Evolutionary conservation across 78 protist genomes (phyloP), one percentile per base, ranked within the genome.

Genomic region (Goniomonas avonlea): DNA sequence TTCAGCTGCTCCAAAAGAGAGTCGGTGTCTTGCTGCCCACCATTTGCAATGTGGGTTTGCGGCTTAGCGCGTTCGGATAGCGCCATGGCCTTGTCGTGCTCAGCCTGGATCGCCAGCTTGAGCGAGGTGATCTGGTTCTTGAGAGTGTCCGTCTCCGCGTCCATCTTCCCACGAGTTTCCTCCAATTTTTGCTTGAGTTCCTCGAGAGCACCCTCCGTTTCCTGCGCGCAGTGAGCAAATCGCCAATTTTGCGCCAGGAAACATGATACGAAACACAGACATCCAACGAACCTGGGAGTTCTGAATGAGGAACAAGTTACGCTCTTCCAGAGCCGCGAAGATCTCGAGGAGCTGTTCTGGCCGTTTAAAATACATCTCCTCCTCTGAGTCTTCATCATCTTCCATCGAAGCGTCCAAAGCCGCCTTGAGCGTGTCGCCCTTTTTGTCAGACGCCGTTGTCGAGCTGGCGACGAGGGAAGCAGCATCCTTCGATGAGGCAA

Each of bases 251-350:
- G n/a, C n/a, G n/a, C n/a, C n/a, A n/a, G n/a, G n/a, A n/a, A n/a
- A n/a, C n/a, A n/a, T n/a, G n/a, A n/a, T n/a, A n/a, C n/a, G n/a
- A n/a, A n/a, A n/a, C 53, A 45, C 53, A 45, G 25, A 45, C 53
- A 45, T n/a, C n/a, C n/a, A n/a, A n/a, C n/a, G n/a, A n/a, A n/a
- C 89, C 70, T 86, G 92, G 17, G 53, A 58, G 81, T 70, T 84
- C 60, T 86, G 89, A 70, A 90, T 90, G 41, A 90, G 77, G 73
- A 86, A 86, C 50, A 90, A 83, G 59, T 90, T 90, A 47, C 78
- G 35, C 59, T 90, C 90, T 68, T 90, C 94, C 47, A 90, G 74
- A 34, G 68, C 65, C 0, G 73, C 40, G 83, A 90, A 90, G 32
- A 79, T 66, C 39, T 80, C 83, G n/a, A 86, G 85, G 32, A 90